These are phyloP conservation scores for Sarcodon aspratus DNA, from an alignment of 768 basidiomycete species.

Conservation along the genomic window DNA sequence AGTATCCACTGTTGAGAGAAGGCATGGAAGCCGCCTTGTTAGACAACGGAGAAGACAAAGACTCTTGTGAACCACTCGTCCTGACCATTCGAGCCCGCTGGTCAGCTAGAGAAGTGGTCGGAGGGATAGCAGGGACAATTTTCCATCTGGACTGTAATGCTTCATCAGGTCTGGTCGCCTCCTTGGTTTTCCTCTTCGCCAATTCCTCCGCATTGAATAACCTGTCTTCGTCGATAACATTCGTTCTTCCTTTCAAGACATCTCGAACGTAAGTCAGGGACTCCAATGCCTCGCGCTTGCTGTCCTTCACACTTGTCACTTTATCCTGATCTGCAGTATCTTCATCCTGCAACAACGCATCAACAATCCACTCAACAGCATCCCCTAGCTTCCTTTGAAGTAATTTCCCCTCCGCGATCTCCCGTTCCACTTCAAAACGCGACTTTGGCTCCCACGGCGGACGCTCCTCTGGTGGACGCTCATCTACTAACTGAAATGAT, in stretches of 20 bases:
- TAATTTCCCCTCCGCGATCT: conserved; percentile 39
- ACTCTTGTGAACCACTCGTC: too few species aligned
- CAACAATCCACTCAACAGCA: conserved; percentile 65
- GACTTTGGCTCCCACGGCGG: conserved; percentile 61
- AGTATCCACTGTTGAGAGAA: too few species aligned
- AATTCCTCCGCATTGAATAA: conserved; percentile 45
- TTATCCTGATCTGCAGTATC: conserved; percentile 29
- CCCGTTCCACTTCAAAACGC: conserved; percentile 61
- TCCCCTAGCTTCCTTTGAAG: conserved; percentile 57
- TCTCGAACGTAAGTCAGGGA: conserved; percentile 71
- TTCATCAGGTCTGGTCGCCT: too few species aligned
- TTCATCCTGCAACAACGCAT: conserved; percentile 48
- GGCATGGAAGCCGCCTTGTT: too few species aligned
- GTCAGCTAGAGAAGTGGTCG: too few species aligned
- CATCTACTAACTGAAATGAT: conserved; percentile 55
- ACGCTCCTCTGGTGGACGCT: conserved; percentile 42
- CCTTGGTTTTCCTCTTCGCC: conserved; percentile 19
- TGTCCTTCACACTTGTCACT: conserved; percentile 29
- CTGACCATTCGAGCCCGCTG: too few species aligned
- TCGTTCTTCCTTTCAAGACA: conserved; percentile 41
- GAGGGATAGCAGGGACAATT: too few species aligned
- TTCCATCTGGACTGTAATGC: too few species aligned
- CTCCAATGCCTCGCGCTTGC: conserved; percentile 55
- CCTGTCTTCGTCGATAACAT: conserved; percentile 53
- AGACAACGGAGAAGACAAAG: too few species aligned